phyloP scores from a whole-genome alignment of 345 rosid species.

The Combretum micranthum region DNA sequence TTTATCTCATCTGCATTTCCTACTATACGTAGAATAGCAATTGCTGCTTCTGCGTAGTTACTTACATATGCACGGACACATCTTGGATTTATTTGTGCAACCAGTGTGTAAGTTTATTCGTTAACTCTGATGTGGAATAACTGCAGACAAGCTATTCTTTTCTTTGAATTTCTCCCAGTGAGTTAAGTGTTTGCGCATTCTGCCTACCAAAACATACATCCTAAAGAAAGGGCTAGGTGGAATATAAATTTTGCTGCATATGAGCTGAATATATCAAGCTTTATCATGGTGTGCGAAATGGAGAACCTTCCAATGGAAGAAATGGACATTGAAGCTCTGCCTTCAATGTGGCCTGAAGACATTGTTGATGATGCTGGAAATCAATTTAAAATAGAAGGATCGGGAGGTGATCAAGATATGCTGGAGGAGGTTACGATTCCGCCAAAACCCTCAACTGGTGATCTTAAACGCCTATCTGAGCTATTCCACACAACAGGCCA shows the following conservation, averaged over 20 bases:
- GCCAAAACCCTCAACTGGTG: conserved; percentile 48
- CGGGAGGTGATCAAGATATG: conserved; percentile 75
- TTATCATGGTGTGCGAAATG: conserved; percentile 44
- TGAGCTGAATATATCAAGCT: conserved; percentile 7
- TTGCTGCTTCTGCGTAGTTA: too few relatives aligned
- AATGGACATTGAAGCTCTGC: conserved; percentile 72
- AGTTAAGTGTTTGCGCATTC: conserved; percentile 2
- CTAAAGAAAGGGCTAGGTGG: background rate
- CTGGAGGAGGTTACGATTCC: conserved; percentile 69
- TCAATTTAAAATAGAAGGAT: conserved; percentile 80
- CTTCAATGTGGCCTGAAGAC: conserved; percentile 98
- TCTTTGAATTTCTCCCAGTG: too few relatives aligned
- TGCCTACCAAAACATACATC: background rate
- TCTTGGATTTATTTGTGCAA: too few relatives aligned
- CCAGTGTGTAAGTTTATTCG: too few relatives aligned
- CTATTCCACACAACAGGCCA: conserved; percentile 52
- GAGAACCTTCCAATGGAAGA: conserved; percentile 64
- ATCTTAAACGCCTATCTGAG: conserved; percentile 54
- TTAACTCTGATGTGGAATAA: too few relatives aligned
- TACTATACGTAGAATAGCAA: too few relatives aligned
- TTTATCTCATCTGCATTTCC: too few relatives aligned
- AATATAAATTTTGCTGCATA: conserved; percentile 1
- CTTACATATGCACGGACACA: too few relatives aligned
- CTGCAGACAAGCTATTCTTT: too few relatives aligned
- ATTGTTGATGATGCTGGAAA: conserved; percentile 57